Evolutionary conservation across 2,329 filamentous ascomycete species (phyloP).

Genomic region (Colletotrichum sp.): DNA sequence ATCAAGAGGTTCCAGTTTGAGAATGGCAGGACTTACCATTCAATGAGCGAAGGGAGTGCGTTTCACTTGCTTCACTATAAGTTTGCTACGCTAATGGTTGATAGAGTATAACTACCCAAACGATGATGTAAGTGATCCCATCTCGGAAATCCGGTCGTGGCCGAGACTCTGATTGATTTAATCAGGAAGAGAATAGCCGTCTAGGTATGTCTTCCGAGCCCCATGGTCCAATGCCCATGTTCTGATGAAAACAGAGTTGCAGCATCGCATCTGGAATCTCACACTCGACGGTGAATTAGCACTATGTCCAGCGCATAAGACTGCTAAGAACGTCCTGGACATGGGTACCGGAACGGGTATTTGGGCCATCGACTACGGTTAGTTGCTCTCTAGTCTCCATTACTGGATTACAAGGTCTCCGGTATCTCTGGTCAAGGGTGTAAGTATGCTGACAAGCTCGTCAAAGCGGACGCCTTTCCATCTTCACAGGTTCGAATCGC

Average conservation of each 20-base stretch:
- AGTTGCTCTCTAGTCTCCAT: too few relatives aligned
- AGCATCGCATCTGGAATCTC: background rate
- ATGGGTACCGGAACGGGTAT: background rate
- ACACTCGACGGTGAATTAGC: background rate
- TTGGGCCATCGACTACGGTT: background rate
- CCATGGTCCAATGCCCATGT: accelerated
- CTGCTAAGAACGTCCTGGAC: background rate
- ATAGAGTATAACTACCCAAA: background rate
- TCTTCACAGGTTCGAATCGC: background rate
- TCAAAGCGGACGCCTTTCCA: background rate
- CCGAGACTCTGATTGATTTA: accelerated
- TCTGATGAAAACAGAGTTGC: background rate
- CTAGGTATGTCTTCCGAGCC: background rate
- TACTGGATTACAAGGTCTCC: background rate
- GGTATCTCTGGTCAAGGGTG: background rate
- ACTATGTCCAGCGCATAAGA: background rate
- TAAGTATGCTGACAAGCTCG: background rate
- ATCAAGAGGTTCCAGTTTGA: background rate
- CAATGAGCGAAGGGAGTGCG: background rate
- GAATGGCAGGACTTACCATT: background rate
- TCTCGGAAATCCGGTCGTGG: accelerated
- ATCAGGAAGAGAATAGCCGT: background rate
- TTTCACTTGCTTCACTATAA: background rate
- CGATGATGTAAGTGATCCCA: background rate
- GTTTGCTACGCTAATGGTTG: background rate